Evolutionary conservation across 805 yeast genomes (phyloP), one percentile per base, ranked within the genome.

Genomic region (Candida ficus): DNA sequence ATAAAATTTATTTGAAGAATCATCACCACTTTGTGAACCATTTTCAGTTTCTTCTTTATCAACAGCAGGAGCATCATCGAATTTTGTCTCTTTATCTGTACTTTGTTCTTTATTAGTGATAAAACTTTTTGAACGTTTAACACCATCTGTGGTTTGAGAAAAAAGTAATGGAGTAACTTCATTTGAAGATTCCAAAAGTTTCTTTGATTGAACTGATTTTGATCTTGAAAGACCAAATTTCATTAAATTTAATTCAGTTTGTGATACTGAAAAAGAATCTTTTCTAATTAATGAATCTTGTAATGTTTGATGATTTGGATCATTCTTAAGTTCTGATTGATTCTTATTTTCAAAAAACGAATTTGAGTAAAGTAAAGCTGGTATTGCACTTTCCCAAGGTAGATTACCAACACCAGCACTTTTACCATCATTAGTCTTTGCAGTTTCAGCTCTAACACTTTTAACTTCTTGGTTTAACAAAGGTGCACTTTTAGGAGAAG

Each of bases 201-300:
- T 29, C 18, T 33, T 37, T 5, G 54, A 39, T 4, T 37, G 42
- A 2, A 41, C 25, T 3, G 53, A 43, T 36, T 34, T 49, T 5
- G 44, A 36, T 22, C 48, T 42, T 7, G 51, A 39, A 12, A 51
- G 44, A 10, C 29, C 23, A 2, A 19, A 14, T 20, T 46, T 49
- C 28, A 44, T 39, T 1, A 38, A 3, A 11, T 40, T 43, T 8
- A 52, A 17, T 20, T 46, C 50, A 7, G 16, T 17, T 14, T 40
- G 39, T 10, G 46, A 20, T 17, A 35, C 29, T n/a, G n/a, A n/a
- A n/a, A n/a, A n/a, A n/a, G n/a, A n/a, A n/a, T n/a, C n/a, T n/a
- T n/a, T n/a, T n/a, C n/a, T n/a, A 5, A 27, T 29, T 7, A 43
- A 23, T 2, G 44, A 35, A 17, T 29, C 16, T 8, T 25, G 43